These are phyloP conservation scores for Piper longum DNA, from an alignment of 164 flowering plant species.

Conservation along the genomic window DNA sequence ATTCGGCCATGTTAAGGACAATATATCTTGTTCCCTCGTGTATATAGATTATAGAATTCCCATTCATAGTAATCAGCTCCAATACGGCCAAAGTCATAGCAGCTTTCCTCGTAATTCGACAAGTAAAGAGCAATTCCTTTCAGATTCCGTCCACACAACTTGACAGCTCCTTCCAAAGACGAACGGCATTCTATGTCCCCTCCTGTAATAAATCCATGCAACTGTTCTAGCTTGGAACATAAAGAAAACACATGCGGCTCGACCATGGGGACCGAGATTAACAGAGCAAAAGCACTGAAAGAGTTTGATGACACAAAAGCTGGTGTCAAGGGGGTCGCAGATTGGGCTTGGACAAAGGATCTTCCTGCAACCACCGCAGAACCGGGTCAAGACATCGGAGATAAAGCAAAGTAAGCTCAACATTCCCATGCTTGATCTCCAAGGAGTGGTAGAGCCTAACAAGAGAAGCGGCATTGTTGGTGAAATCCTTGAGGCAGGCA, in stretches of 20 bases:
- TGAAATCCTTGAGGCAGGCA: slow-evolving; percentile 16
- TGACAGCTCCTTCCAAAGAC: too few relatives aligned
- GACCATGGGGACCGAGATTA: slow-evolving; percentile 3
- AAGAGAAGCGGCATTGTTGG: slow-evolving; percentile 13
- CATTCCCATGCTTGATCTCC: slow-evolving; percentile 22
- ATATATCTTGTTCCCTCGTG: neutral
- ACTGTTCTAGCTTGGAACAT: neutral
- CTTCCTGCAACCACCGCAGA: slow-evolving; percentile 14
- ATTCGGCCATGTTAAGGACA: neutral
- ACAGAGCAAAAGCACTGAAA: slow-evolving; percentile 14
- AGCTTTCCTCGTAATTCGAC: neutral
- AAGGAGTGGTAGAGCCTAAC: slow-evolving; percentile 4
- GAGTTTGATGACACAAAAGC: slow-evolving; percentile 32
- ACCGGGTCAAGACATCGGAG: neutral
- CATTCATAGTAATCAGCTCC: neutral
- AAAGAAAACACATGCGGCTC: too few relatives aligned
- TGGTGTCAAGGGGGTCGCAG: slow-evolving; percentile 35
- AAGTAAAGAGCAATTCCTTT: neutral
- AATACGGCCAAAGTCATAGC: neutral
- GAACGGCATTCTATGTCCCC: neutral
- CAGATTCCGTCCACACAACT: neutral
- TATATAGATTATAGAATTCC: neutral
- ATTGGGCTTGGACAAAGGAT: slow-evolving; percentile 11
- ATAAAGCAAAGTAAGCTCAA: neutral
- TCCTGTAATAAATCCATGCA: neutral